Percentiles rank a stretch among this genome's conserved stretches.
phyloP scores from a whole-genome alignment of 768 basidiomycete genomes.

The Suillus clintonianus region DNA sequence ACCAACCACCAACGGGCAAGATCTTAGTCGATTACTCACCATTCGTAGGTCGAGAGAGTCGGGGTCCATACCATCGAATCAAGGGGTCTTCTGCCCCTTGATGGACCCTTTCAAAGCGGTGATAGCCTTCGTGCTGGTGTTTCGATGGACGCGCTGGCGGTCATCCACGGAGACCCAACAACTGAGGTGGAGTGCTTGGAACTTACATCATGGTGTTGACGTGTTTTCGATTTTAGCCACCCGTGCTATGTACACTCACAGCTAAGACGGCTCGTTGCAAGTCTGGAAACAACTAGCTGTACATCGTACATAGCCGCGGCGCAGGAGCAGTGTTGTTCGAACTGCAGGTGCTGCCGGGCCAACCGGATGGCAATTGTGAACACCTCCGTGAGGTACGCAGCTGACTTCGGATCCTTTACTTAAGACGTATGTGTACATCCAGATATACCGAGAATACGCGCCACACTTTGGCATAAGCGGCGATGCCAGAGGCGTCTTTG shows the following conservation, averaged over 20 bases:
- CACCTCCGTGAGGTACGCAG: constrained; percentile 73
- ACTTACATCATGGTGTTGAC: neutral
- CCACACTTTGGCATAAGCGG: constrained; percentile 73
- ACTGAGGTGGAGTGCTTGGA: neutral
- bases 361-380: constrained; percentile 33
- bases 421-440: too few relatives aligned
- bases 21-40: neutral
- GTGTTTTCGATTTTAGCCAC: too few relatives aligned
- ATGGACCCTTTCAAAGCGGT: neutral
- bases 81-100: neutral
- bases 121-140: constrained; percentile 1
- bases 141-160: neutral
- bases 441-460: constrained; percentile 31
- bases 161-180: constrained; percentile 5
- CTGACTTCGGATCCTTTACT: constrained; percentile 50
- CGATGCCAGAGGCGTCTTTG: constrained; percentile 57
- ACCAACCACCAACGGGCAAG: too few relatives aligned
- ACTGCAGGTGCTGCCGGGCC: neutral
- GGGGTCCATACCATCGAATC: neutral
- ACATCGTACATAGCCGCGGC: neutral
- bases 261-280: neutral
- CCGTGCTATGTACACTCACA: too few relatives aligned
- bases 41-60: neutral
- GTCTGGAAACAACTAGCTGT: neutral
- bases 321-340: neutral